Base-by-base conservation (phyloP, 306 rosid species). In the Echinosophora koreensis region DNA sequence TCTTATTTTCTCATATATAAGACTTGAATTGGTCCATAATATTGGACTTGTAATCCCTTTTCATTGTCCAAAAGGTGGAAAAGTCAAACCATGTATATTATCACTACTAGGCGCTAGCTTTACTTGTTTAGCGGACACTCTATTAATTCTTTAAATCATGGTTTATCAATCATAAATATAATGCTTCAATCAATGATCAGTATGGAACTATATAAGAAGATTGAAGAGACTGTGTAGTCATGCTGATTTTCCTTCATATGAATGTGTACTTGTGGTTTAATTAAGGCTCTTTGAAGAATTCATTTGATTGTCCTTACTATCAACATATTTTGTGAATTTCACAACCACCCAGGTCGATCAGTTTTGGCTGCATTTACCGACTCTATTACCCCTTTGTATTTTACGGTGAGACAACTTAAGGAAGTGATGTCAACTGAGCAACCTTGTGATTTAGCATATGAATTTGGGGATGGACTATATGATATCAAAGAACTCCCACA, bases 391-490 rank as follows among this genome's bases (percentile, higher is more conserved):
- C 97, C 98, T 52, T 78, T 94, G 86, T 94, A 91, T 81, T 91
- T 94, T 16, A 66, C 67, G 57, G 86, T 91, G 80, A 87, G 77
- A 62, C 85, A 89, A 80, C 55, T 85, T 46, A 87, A 85, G 78
- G 97, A 90, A 88, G 98, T 90, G 57, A 89, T 91, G 98, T 77
- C 98, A 74, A 91, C 98, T 37, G 98, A 89, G 80, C 94, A 94
- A 77, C 97, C 96, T 54, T 91, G 98, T 87, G 98, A 88, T 81
- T 79, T 85, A 62, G 94, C 96, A 17, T 94, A 87, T 76, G 98
- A 91, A 66, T 89, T 94, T 30, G 94, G 97, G 41, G 91, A 91
- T 82, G 98, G 98, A 32, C 80, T 83, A 15, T 75, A 86, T 63
- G 89, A 87, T 72, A 80, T 90, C 62, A 83, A 79, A 62, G 92